Conservation (phyloP, 78 protist species). For the Diacronema lutheri region DNA sequence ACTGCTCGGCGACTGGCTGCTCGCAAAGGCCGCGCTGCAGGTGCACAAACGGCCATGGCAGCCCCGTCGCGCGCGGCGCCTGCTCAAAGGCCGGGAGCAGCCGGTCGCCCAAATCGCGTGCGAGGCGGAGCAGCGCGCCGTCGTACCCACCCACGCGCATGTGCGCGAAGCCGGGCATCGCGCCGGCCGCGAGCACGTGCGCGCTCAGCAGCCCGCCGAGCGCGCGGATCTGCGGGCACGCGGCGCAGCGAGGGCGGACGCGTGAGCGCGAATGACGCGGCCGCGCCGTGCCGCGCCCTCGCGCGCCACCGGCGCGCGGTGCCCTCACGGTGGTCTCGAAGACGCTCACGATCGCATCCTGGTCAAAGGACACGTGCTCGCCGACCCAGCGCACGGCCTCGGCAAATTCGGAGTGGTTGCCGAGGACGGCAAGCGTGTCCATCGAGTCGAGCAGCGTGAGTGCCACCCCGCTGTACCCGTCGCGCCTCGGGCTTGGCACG, state of each 20-base stretch:
- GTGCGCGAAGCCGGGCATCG: background rate
- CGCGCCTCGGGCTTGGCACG: background rate
- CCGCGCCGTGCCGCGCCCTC: no score
- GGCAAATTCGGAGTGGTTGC: conserved; percentile 43
- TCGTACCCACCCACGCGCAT: conserved; percentile 27
- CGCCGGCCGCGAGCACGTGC: conserved; percentile 35
- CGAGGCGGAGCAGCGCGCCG: conserved; percentile 66
- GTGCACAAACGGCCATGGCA: conserved; percentile 85
- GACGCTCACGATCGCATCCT: conserved; percentile 73
- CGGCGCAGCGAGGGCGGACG: no score
- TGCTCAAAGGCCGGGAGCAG: conserved; percentile 78
- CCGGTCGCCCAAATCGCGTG: conserved; percentile 80
- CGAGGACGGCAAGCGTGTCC: conserved; percentile 60
- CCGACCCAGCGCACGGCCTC: conserved; percentile 48
- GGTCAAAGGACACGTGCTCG: conserved; percentile 51
- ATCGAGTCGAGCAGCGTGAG: conserved; percentile 33
- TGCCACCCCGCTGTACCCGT: background rate
- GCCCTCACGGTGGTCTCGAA: conserved; percentile 92
- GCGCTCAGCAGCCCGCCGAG: conserved; percentile 81
- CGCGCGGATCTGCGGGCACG: conserved; percentile 84
- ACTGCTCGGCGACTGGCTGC: conserved; percentile 41
- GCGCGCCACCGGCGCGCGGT: no score
- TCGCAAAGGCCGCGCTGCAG: conserved; percentile 61
- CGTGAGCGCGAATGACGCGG: no score
- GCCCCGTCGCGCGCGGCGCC: conserved; percentile 73